Evolutionary conservation across 2,329 filamentous ascomycete species (phyloP), one percentile per base, ranked within the genome.

Genomic region (Dactylellina haptotyla): DNA sequence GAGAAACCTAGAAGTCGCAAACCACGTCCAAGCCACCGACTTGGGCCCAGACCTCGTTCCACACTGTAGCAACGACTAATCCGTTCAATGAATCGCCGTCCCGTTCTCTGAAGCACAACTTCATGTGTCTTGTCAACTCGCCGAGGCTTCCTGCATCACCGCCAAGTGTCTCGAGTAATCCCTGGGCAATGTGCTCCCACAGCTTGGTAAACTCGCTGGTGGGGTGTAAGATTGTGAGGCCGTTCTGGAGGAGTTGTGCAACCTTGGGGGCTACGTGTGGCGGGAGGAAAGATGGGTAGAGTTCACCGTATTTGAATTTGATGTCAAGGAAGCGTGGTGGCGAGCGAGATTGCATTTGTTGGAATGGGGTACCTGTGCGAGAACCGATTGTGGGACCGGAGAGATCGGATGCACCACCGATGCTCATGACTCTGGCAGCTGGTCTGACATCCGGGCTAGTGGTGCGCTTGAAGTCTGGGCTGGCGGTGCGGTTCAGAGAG

Each of bases 121-220:
- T 75, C 70, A 75, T 67, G 26, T 75, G 70, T 30, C 64, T 67
- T n/a, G 70, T 75, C 56, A 75, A 18, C 50, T 75, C 63, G 45
- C 63, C 63, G 14, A 75, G 54, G 26, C 56, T 58, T 1, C 28
- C 25, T 0, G 58, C 57, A 20, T 75, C 63, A 2, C 63, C 58
- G 20, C 57, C 57, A 30, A 75, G 30, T 6, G 64, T 75, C 57
- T 69, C 70, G 23, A 75, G 51, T 14, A 75, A 25, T 39, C 63
- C 70, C 14, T 69, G 45, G 3, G 70, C 64, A 56, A 75, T 75
- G 34, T 75, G 69, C 57, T 75, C 70, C 70, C 70, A 75, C 10
- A 75, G 63, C 26, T 50, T 64, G 20, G 56, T 63, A 20, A 75
- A 75, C 12, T 75, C 63, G 12, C 48, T 28, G 25, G 23, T 43